Conservation (phyloP, 2,329 filamentous ascomycete genomes). For the Plectosphaerella sp. region DNA sequence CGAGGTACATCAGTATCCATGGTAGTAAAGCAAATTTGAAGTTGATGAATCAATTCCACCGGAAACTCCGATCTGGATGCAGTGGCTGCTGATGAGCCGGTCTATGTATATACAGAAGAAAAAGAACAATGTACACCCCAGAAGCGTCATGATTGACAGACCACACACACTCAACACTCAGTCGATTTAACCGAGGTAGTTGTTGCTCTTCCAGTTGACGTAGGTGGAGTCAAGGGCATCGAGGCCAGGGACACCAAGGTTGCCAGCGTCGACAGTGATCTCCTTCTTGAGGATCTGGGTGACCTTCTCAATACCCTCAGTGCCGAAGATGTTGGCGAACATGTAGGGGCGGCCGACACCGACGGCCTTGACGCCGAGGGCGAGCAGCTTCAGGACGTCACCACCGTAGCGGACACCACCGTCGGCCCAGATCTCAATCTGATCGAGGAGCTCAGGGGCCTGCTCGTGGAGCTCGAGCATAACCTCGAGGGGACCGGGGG, state of each 20-base stretch:
- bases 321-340: slow-evolving; percentile 48
- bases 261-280: slow-evolving; percentile 37
- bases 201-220: slow-evolving; percentile 23
- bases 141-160: not conserved
- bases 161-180: not conserved
- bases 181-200: slow-evolving; percentile 10
- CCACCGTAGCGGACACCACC: slow-evolving; percentile 38
- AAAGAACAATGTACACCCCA: not conserved
- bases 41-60: not conserved
- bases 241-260: slow-evolving; percentile 34
- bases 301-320: slow-evolving; percentile 40
- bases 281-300: slow-evolving; percentile 44
- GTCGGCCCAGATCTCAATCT: slow-evolving; percentile 34
- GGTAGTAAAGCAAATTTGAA: slow-evolving; percentile 17
- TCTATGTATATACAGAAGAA: not conserved
- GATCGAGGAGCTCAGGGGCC: slow-evolving; percentile 30
- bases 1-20: slow-evolving; percentile 59
- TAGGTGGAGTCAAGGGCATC: slow-evolving; percentile 23
- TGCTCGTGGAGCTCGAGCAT: slow-evolving; percentile 32
- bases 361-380: slow-evolving; percentile 37
- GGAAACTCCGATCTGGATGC: not conserved
- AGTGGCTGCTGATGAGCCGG: not conserved
- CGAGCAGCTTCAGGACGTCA: slow-evolving; percentile 37
- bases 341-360: slow-evolving; percentile 46
- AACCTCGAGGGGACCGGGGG: slow-evolving; percentile 30